Evolutionary conservation across 805 yeast genomes (phyloP).

Genomic region (Cyberlindnera nakhonratchasimensis): DNA sequence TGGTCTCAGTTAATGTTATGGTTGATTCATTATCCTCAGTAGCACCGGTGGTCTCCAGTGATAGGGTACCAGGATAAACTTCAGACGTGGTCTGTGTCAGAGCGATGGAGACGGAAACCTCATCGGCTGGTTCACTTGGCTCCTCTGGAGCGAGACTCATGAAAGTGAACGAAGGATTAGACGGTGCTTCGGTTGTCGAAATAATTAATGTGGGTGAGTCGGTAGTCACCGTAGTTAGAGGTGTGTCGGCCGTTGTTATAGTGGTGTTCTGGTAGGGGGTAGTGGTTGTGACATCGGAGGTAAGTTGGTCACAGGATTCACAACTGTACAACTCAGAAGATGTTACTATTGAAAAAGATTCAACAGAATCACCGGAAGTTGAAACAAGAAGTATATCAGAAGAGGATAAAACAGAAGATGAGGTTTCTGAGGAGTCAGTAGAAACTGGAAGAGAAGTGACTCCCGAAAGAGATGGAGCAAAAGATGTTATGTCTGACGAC

Average conservation of each 20-base stretch:
- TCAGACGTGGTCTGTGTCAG: too few species aligned
- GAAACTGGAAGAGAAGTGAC: background rate
- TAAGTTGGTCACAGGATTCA: background rate
- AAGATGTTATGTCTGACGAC: background rate
- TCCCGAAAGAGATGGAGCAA: background rate
- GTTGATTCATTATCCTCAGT: too few species aligned
- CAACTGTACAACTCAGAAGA: too few species aligned
- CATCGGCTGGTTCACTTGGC: constrained; percentile 1
- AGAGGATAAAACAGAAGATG: background rate
- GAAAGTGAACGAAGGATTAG: constrained; percentile 5
- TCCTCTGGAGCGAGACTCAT: constrained; percentile 12
- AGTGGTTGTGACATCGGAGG: background rate
- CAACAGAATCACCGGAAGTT: background rate
- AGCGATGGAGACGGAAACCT: background rate
- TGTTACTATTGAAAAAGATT: too few species aligned
- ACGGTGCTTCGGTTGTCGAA: background rate
- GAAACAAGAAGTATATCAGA: too few species aligned
- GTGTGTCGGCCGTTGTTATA: background rate
- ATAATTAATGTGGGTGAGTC: background rate
- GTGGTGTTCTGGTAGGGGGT: background rate
- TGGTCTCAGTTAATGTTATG: too few species aligned
- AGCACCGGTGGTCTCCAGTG: too few species aligned
- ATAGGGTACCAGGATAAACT: too few species aligned
- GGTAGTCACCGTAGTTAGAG: background rate
- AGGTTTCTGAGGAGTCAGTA: background rate